Base-by-base conservation (phyloP, 352 stramenopile genomes). In the Thraustochytrium striatum region DNA sequence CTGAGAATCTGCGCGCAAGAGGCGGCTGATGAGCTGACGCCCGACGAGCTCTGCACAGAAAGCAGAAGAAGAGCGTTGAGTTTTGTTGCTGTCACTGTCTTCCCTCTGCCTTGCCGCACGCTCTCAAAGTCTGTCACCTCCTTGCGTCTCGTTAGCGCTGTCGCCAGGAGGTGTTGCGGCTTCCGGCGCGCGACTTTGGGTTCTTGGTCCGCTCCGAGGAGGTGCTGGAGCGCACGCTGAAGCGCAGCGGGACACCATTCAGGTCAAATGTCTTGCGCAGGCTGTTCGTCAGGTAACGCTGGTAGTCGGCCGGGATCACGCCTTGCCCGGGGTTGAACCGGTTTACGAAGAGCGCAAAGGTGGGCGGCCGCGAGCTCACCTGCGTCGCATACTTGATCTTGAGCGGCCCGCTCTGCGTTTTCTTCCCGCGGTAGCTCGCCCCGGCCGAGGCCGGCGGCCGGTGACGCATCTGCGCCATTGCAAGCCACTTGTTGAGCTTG, bases 341-440 rank as follows among this genome's bases (percentile, higher is more conserved):
- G 81, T 87, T 87, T 16, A 59, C 59, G 53, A 87, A 87, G 7
- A 86, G 16, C 21, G 81, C 59, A 75, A 87, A 87, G 21, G 79
- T 86, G 52, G 84, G 84, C 43, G 84, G 84, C 16, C 84, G 79
- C 35, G 73, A 43, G 32, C 78, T 82, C 2, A 79, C 72, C 52
- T 87, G 84, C 2, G 82, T 85, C 9, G 85, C 43, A 47, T 85
- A 87, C 59, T 85, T 87, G 28, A 85, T 62, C 35, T 80, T 82
- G 13, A 73, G 59, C 1, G 25, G 33, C 5, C 36, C 57, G 16
- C 9, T 43, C 41, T 28, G 41, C 25, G 59, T 70, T 28, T 39
- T 75, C 53, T 16, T 59, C 8, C 69, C 69, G 38, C 25, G 43
- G 30, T 33, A 52, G 36, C 33, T 80, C 43, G 33, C 82, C 52